Evolutionary conservation across 2,329 filamentous ascomycete species (phyloP), one percentile per base, ranked within the genome.

Genomic region (Rosellinia necatrix): DNA sequence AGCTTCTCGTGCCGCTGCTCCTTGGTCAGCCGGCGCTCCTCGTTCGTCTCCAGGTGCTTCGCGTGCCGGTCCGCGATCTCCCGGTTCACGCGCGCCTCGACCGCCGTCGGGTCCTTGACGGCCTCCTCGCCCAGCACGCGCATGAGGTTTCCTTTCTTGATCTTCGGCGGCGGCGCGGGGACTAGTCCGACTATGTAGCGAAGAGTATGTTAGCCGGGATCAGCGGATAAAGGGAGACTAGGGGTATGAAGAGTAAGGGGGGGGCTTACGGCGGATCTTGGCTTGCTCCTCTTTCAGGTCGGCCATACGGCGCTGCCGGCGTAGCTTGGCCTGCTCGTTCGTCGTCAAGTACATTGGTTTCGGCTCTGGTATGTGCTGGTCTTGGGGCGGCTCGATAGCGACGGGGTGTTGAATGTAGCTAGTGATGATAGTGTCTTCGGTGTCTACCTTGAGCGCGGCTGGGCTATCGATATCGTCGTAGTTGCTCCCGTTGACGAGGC

Each of bases 141-240:
- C 94, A 99, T 99, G 70, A 99, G 83, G 72, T 99, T 99, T 55
- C 89, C 90, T 74, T 96, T 96, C 76, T 97, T 97, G 65, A 99
- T 91, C 75, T 97, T 99, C 9, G 94, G 93, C 22, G 92, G 89
- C 24, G 92, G 92, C 17, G 93, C 91, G 3, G 92, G 91, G 58
- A 93, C 88, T 12, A 99, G 81, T 17, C 94, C 94, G 9, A 99
- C 64, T 64, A 13, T 53, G 35, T 9, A 15, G 40, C 35, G 37
- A 19, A 17, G 9, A 24, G 12, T 59, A 34, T 56, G 52, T 37
- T n/a, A n/a, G n/a, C n/a, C n/a, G n/a, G n/a, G n/a, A n/a, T n/a
- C n/a, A n/a, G n/a, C n/a, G n/a, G n/a, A 49, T 17, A 24, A 19
- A 32, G 29, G 22, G 15, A 51, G 17, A n/a, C 30, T 21, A 40